Base-by-base conservation (phyloP, 371 early-diverging fungal genomes). In the Quaeritorhiza haematococci region DNA sequence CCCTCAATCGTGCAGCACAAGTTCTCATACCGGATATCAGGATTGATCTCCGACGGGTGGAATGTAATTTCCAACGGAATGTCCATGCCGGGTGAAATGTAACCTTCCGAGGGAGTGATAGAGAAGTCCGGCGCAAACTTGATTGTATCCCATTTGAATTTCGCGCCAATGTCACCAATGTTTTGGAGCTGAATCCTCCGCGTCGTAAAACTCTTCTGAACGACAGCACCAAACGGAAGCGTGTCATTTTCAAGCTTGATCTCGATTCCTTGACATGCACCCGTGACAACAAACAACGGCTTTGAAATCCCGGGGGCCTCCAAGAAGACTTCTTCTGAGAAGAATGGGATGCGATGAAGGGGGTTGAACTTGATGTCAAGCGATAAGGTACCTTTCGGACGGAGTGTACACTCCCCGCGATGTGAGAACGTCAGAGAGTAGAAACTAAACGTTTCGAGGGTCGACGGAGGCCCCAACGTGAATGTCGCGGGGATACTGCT, bases 71-170 rank as follows among this genome's bases (percentile, higher is more conserved):
- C 80, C 26, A 81, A 42, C 24, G 79, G 61, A 4, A 78, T 53
- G 15, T 79, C 78, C 73, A 78, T 75, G 21, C 78, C 75, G 2
- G 82, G 78, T 1, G 80, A 75, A 29, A 80, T 75, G 59, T 79
- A 81, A 0, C 80, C 82, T 48, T 81, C 78, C 10, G 64, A 50
- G 10, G 82, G 76, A 8, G 71, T 67, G 33, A 81, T 73, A 4
- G 76, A 63, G 54, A 79, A 81, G 45, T 78, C 75, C 0, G 80
- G 75, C 7, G 33, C 33, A 44, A 80, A 71, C 51, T 72, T 60
- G 6, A 53, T 3, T 3, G 45, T 28, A 49, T 78, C 77, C 78
- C 80, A 79, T 33, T 59, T 61, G 58, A 79, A 80, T 35, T 63
- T 68, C 1, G 72, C 62, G 5, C 81, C 81, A 53, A 81, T 70